These are phyloP conservation scores for Fraxinus platypoda DNA, from an alignment of 305 asterid genomes.

Conservation along the genomic window DNA sequence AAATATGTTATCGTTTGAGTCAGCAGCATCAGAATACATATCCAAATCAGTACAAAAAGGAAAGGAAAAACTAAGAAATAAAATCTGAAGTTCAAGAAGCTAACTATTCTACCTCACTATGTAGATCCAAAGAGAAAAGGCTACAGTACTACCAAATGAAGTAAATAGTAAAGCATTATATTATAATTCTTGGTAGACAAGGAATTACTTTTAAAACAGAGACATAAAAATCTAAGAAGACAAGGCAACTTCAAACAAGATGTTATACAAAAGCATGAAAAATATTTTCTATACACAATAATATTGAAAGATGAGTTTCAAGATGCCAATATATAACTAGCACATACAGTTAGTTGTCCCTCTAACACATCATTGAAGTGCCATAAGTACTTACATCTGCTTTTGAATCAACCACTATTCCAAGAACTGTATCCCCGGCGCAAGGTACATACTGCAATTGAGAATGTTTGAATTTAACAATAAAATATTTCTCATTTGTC, in stretches of 20 bases:
- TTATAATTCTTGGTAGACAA: neutral
- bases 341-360: neutral
- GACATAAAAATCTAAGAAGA: neutral
- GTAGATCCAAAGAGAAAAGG: neutral
- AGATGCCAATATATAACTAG: neutral
- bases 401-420: slow-evolving; percentile 77
- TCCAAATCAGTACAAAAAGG: neutral
- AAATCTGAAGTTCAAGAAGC: neutral
- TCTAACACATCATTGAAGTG: slow-evolving; percentile 10
- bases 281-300: neutral
- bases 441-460: slow-evolving; percentile 71
- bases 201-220: neutral
- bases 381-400: slow-evolving; percentile 75
- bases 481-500: slow-evolving; percentile 13
- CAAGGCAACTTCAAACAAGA: neutral
- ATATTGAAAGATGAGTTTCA: neutral
- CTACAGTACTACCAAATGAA: slow-evolving; percentile 10
- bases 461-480: slow-evolving; percentile 15
- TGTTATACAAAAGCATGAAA: neutral
- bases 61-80: neutral
- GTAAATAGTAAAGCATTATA: neutral
- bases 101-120: neutral
- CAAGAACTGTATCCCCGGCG: slow-evolving; percentile 83
- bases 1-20: neutral
- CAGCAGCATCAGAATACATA: neutral